Evolutionary conservation across 306 rosid species (phyloP).

Genomic region (Ceratonia siliqua): DNA sequence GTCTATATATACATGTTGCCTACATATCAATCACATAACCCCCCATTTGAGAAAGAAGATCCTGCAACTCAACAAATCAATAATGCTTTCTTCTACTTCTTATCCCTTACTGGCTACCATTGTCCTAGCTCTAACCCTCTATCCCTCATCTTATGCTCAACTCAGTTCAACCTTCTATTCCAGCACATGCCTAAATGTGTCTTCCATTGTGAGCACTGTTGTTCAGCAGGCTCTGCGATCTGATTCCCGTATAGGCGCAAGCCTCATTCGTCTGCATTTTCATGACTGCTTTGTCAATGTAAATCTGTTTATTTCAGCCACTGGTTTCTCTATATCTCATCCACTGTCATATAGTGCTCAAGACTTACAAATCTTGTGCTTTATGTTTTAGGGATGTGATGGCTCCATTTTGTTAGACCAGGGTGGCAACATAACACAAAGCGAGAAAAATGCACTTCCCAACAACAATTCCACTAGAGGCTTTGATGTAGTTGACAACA

Average conservation of each 20-base stretch:
- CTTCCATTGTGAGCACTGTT: slow-evolving; percentile 47
- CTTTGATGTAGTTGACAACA: slow-evolving; percentile 55
- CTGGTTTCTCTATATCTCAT: no score
- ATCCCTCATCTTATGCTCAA: slow-evolving; percentile 48
- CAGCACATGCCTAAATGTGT: slow-evolving; percentile 60
- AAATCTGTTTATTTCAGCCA: no score
- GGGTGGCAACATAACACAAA: slow-evolving; percentile 53
- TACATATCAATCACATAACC: slow-evolving; percentile 4
- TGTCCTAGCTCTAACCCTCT: slow-evolving; percentile 15
- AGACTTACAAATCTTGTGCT: background rate
- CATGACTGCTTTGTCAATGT: slow-evolving; percentile 74
- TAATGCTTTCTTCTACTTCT: slow-evolving; percentile 43
- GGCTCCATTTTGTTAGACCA: slow-evolving; percentile 64
- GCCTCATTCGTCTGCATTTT: slow-evolving; percentile 67
- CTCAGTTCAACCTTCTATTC: slow-evolving; percentile 58
- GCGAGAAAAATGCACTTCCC: slow-evolving; percentile 71
- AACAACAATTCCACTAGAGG: slow-evolving; percentile 55
- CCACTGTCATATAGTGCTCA: no score
- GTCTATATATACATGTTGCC: slow-evolving; percentile 27
- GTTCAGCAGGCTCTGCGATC: slow-evolving; percentile 59
- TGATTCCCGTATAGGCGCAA: slow-evolving; percentile 60
- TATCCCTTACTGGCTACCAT: slow-evolving; percentile 6
- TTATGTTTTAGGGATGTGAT: slow-evolving; percentile 62
- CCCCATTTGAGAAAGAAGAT: background rate
- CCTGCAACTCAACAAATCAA: background rate